A percentile compares a stretch with the other conserved stretches of the same genome.
Conservation (phyloP, 441 rosid genomes). For the Jatropha multifida region DNA sequence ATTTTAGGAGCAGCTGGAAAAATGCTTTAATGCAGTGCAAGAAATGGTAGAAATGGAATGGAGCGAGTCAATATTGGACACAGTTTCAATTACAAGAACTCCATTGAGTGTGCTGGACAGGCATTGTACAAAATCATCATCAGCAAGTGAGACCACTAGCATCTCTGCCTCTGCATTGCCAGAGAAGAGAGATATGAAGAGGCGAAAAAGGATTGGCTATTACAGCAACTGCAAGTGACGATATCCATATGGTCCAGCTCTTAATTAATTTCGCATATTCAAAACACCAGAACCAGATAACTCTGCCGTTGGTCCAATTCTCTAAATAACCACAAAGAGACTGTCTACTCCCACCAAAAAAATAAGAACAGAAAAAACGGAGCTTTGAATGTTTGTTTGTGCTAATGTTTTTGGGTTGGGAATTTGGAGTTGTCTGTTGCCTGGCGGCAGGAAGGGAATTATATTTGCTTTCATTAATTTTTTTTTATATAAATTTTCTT, state of each 20-base stretch:
- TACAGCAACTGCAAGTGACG: not conserved
- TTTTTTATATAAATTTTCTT: not conserved
- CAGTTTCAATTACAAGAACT: constrained; percentile 41
- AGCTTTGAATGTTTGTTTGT: constrained; percentile 17
- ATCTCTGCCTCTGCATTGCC: constrained; percentile 12
- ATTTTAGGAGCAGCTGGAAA: constrained; percentile 38
- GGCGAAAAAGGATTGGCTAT: constrained; percentile 7
- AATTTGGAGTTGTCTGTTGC: not conserved
- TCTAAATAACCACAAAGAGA: constrained; percentile 12
- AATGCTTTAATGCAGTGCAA: constrained; percentile 37
- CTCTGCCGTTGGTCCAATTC: not conserved
- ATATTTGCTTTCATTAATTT: not conserved
- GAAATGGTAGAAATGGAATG: constrained; percentile 42
- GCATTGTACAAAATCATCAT: constrained; percentile 28
- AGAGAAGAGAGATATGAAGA: constrained; percentile 8
- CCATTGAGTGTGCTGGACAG: constrained; percentile 46
- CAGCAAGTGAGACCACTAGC: constrained; percentile 31
- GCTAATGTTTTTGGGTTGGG: not conserved
- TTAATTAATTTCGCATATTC: not conserved
- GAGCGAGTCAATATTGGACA: constrained; percentile 33
- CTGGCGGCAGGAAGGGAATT: constrained; percentile 5
- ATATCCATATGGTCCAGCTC: not conserved
- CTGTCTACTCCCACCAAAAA: not conserved
- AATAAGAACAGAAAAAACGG: not conserved
- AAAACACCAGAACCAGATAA: not conserved